phyloP scores from a whole-genome alignment of 2,329 filamentous ascomycete genomes.

The Raffaelea deltoideospora region DNA sequence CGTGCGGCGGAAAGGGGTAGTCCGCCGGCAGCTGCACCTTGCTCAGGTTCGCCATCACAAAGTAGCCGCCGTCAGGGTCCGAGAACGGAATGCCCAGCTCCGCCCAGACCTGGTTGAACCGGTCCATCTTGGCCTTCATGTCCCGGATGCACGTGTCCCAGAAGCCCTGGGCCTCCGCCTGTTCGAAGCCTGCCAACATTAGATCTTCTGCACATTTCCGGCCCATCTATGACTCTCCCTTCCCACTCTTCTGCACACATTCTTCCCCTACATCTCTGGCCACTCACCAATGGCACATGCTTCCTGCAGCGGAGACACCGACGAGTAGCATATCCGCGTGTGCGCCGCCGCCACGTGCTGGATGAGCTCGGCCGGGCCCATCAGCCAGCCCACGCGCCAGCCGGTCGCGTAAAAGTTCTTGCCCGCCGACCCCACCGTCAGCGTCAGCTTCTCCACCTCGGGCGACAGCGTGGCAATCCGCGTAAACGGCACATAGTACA shows the following conservation, averaged over 20 bases:
- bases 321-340: conserved; percentile 90
- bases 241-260: too few species aligned
- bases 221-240: too few species aligned
- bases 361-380: conserved; percentile 77
- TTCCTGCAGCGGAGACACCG: conserved; percentile 86
- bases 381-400: conserved; percentile 90
- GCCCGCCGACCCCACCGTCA: conserved; percentile 89
- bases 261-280: too few species aligned
- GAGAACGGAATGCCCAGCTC: conserved; percentile 70
- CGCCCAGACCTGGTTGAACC: conserved; percentile 69
- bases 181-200: conserved; percentile 71
- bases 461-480: conserved; percentile 81
- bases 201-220: too few species aligned
- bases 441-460: conserved; percentile 71
- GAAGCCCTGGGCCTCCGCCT: conserved; percentile 73
- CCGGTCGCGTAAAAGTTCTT: conserved; percentile 98
- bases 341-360: conserved; percentile 86
- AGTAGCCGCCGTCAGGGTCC: conserved; percentile 92
- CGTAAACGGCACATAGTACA: conserved; percentile 93
- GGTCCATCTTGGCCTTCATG: conserved; percentile 79
- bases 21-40: conserved; percentile 71
- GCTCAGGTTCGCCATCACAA: conserved; percentile 84
- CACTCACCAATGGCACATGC: conserved; percentile 62
- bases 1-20: conserved; percentile 82
- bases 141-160: conserved; percentile 72